These are phyloP conservation scores for Syzygium malaccense DNA, from an alignment of 441 rosid species.

Conservation along the genomic window DNA sequence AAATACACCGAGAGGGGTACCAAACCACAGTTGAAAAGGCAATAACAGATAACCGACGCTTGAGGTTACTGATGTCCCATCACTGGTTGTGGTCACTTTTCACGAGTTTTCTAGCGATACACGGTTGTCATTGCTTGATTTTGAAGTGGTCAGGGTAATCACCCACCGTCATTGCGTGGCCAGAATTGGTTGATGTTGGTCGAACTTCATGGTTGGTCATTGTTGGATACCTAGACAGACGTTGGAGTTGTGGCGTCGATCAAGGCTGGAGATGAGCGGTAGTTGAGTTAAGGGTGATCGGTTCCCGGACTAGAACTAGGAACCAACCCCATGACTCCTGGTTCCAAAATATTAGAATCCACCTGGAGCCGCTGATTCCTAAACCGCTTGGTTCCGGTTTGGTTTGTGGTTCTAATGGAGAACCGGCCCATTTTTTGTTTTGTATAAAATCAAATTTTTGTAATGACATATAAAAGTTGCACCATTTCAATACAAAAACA, in stretches of 20 bases:
- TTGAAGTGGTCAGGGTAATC: neutral
- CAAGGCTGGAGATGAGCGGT: neutral
- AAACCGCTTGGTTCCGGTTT: neutral
- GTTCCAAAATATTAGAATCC: neutral
- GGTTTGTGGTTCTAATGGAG: neutral
- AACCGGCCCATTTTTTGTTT: neutral
- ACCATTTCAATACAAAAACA: neutral
- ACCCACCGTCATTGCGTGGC: accelerated
- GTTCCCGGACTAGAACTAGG: neutral
- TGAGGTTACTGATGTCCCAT: neutral
- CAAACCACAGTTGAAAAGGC: neutral
- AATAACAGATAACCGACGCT: neutral
- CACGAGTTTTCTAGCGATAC: neutral
- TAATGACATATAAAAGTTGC: neutral
- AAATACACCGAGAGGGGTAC: neutral
- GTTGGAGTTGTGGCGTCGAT: neutral
- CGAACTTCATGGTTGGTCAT: neutral
- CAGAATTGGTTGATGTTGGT: neutral
- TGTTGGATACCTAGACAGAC: neutral
- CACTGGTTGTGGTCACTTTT: neutral
- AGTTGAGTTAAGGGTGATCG: neutral
- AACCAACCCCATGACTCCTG: neutral
- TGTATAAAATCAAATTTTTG: neutral
- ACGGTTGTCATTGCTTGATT: neutral
- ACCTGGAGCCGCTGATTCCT: neutral